Evolutionary conservation across 2,329 filamentous ascomycete species (phyloP).

Genomic region (Fusarium abutilonis): DNA sequence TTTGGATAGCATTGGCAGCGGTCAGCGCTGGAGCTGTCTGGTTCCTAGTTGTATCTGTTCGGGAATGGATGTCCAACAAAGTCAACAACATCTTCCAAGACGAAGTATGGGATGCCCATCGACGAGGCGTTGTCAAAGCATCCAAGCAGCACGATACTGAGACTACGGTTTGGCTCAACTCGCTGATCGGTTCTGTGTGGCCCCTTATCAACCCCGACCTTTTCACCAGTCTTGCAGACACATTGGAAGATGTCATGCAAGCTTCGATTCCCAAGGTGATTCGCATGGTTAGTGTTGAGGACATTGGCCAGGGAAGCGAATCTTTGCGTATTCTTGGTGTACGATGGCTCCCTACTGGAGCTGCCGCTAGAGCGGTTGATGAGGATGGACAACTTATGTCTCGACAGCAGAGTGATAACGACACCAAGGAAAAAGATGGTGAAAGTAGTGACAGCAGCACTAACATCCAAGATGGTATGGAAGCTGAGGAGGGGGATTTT

Average conservation of each 20-base stretch:
- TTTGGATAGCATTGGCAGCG: constrained; percentile 44
- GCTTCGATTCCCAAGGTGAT: constrained; percentile 74
- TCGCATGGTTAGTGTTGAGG: constrained; percentile 79
- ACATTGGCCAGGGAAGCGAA: constrained; percentile 79
- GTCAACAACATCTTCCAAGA: constrained; percentile 72
- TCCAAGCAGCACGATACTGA: constrained; percentile 61
- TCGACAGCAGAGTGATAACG: constrained; percentile 50
- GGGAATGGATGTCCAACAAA: constrained; percentile 69
- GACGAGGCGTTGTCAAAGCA: constrained; percentile 59
- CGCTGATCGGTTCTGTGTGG: constrained; percentile 73
- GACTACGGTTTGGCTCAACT: constrained; percentile 79
- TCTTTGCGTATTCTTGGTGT: constrained; percentile 75
- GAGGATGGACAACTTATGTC: constrained; percentile 63
- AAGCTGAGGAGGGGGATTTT: constrained; percentile 80
- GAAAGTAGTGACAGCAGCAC: constrained; percentile 51
- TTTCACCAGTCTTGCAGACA: constrained; percentile 74
- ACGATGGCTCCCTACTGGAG: constrained; percentile 76
- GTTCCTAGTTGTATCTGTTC: constrained; percentile 57
- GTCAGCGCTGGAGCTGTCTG: constrained; percentile 45
- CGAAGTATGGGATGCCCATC: constrained; percentile 74
- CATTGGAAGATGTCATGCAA: constrained; percentile 83
- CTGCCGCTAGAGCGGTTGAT: constrained; percentile 69
- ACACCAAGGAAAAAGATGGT: constrained; percentile 50
- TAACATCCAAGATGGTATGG: constrained; percentile 67
- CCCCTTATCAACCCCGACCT: constrained; percentile 80